phyloP scores from a whole-genome alignment of 2,329 filamentous ascomycete genomes.

The Nigrospora sphaerica region DNA sequence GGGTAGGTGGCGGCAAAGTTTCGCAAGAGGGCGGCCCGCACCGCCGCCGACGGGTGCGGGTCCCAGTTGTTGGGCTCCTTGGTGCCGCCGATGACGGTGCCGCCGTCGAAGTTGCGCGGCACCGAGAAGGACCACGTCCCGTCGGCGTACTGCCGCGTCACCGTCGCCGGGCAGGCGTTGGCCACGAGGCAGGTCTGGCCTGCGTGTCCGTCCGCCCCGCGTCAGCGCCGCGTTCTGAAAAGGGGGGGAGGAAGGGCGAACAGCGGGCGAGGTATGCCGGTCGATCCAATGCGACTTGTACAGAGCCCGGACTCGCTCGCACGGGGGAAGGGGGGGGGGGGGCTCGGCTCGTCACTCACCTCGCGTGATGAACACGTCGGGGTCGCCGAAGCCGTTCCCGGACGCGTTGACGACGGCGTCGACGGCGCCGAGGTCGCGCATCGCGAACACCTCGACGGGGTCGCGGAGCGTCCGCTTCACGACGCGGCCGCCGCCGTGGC shows the following conservation, averaged over 20 bases:
- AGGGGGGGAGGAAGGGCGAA: too few species aligned
- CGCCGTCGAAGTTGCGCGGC: constrained; percentile 53
- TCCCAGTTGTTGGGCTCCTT: constrained; percentile 54
- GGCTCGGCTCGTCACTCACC: constrained; percentile 16
- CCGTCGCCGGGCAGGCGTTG: constrained; percentile 22
- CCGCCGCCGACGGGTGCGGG: constrained; percentile 35
- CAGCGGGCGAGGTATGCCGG: background rate
- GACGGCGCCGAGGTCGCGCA: constrained; percentile 17
- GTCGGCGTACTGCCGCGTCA: constrained; percentile 57
- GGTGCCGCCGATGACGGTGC: constrained; percentile 60
- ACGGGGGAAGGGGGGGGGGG: background rate
- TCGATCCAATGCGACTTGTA: background rate
- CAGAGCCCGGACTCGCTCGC: too few species aligned
- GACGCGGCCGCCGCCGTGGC: constrained; percentile 26
- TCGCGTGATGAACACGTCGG: constrained; percentile 33
- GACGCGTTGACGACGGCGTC: constrained; percentile 36
- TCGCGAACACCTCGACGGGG: constrained; percentile 29
- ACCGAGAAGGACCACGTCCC: constrained; percentile 58
- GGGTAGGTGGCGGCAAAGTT: constrained; percentile 21
- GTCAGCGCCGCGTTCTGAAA: too few species aligned
- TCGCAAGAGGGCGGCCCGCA: constrained; percentile 37
- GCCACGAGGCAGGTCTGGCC: constrained; percentile 40
- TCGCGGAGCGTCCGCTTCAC: constrained; percentile 26
- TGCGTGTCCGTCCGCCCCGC: constrained; percentile 2
- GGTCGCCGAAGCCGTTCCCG: constrained; percentile 36